Base-by-base conservation (phyloP, 2,329 filamentous ascomycete species). In the Helminthosporium solani region DNA sequence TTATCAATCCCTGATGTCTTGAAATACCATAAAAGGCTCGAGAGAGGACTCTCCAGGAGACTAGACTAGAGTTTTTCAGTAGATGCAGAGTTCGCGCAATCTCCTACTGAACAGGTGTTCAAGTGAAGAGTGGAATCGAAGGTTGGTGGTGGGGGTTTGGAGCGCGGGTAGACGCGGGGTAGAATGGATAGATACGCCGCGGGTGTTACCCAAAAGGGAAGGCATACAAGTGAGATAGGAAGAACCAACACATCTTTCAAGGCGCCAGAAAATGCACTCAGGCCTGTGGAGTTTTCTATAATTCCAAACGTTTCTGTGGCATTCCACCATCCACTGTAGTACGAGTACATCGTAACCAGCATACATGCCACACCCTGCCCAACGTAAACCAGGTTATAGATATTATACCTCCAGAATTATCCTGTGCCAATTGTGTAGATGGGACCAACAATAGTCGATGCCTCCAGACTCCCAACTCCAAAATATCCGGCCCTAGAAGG, bases 151-250 rank as follows among this genome's bases (percentile, higher is more conserved):
- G 62, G 60, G 60, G 56, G 54, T 49, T 55, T 55, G 55, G 56
- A 33, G 50, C 60, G 59, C 60, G 59, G 59, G 49, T 63, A 63
- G 50, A 38, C 41, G 53, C 60, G 55, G 60, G 39, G 42, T 49
- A 7, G 21, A n/a, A n/a, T n/a, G n/a, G n/a, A n/a, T n/a, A 14
- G 27, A 41, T 33, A 21, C 27, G 16, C 39, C 39, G 39, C 39
- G 39, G 39, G 27, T 41, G 27, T 38, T 51, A 43, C 44, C 39
- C 38, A 34, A 39, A 36, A 28, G 8, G 40, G 40, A 36, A 42
- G 40, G 40, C 18, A 30, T 23, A n/a, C 12, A 14, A 12, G 4
- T 31, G 9, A 31, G 28, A 14, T 14, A 14, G 28, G 14, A 31
- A 31, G 28, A 31, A 31, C 14, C 28, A 31, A 31, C 25, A 31